Evolutionary conservation across 1,139 yeast genomes (phyloP), one percentile per base, ranked within the genome.

Genomic region (Debaryomyces psychrophilus): DNA sequence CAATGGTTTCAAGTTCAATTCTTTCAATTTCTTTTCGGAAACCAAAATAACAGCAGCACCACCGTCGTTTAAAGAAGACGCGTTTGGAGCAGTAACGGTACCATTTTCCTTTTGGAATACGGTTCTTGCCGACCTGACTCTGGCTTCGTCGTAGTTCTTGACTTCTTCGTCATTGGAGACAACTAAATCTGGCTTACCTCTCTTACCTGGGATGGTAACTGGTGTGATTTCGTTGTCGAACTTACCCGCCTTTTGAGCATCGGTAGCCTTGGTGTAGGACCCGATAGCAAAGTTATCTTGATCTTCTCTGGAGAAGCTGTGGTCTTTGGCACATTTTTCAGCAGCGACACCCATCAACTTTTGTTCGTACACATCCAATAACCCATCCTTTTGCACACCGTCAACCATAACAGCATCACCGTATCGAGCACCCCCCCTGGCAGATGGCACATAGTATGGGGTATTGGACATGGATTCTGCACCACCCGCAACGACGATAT

Each of bases 391-490:
- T 65, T 85, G 86, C 49, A 90, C 69, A 62, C 96, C 96, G 61
- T 90, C 97, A 41, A 89, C 81, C 52, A 90, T 57, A 18, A 76
- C 61, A 45, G 82, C 70, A 53, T 87, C 90, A 56, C 97, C 97
- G 61, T 82, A 90, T 73, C 90, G 85, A 60, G 87, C 81, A 54
- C 97, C 97, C 37, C 76, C 65, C 70, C 97, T 85, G 38, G 89
- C 88, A 48, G 81, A 64, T 48, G 96, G 95, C 47, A 87, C 63
- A 67, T 90, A 90, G 78, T 90, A 90, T 49, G 97, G 97, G 28
- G 88, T 82, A 67, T 90, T 90, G 53, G 95, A 77, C 97, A 90
- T 90, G 51, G 95, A 85, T 71, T 90, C 97, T 51, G 95, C 90
- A 61, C 97, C 97, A 59, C 97, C 97, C 38, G 90, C 92, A 53